Conservation (phyloP, 163 green algal species). For the Scenedesmus sp. region DNA sequence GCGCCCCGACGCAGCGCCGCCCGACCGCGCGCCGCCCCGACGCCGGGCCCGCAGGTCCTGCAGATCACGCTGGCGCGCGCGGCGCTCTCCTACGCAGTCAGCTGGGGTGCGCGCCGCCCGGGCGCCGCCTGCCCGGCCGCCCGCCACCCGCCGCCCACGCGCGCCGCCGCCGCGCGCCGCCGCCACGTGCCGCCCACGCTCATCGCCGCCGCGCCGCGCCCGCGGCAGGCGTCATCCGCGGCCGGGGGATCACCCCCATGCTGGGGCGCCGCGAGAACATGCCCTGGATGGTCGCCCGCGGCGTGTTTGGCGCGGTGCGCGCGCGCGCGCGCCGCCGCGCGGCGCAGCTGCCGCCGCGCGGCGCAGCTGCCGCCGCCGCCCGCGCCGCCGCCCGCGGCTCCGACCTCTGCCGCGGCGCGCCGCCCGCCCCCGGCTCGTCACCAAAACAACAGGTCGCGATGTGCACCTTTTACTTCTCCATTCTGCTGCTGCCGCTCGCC, state of each 20-base stretch:
- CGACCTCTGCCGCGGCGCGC: neutral
- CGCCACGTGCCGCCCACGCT: too few species aligned
- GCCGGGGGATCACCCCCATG: constrained; percentile 42
- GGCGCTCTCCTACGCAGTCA: constrained; percentile 38
- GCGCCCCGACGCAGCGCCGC: too few species aligned
- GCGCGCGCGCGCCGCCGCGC: neutral
- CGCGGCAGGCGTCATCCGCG: constrained; percentile 34
- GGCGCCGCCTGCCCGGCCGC: too few species aligned
- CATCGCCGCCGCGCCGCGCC: too few species aligned
- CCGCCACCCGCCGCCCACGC: too few species aligned
- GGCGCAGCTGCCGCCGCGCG: neutral
- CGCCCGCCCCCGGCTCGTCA: neutral
- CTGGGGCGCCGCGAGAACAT: constrained; percentile 51
- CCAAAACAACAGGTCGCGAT: constrained; percentile 40
- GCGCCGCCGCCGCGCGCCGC: too few species aligned
- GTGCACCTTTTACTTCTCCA: constrained; percentile 62
- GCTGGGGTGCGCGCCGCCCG: constrained; percentile 1
- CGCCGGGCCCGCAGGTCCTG: too few species aligned
- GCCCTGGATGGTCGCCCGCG: constrained; percentile 37
- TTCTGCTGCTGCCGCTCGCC: constrained; percentile 57
- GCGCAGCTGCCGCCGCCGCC: neutral
- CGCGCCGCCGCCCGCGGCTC: too few species aligned
- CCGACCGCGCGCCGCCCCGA: too few species aligned
- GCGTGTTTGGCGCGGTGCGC: constrained; percentile 22
- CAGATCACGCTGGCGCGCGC: constrained; percentile 53